Evolutionary conservation across 306 rosid species (phyloP), one percentile per base, ranked within the genome.

Genomic region (Medicago arabica): DNA sequence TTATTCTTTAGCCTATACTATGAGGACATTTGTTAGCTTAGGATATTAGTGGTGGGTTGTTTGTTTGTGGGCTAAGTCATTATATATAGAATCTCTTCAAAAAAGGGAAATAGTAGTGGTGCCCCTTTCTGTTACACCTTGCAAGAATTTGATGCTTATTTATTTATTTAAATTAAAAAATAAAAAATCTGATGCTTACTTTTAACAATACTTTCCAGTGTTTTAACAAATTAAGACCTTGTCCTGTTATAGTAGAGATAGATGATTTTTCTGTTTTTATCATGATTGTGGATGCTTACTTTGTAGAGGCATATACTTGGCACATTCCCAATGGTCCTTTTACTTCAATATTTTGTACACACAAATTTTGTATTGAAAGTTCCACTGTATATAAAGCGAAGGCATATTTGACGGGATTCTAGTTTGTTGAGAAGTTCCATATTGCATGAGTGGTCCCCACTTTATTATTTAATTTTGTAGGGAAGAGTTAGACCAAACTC

Each of bases 141-240:
- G 59, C 18, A 54, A 6, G 76, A 69, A 69, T 68, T 36, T 80
- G 67, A 74, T 80, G 12, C 72, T 12, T 43, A 16, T 3, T 23
- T 23, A 23, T 23, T 23, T 23, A 23, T n/a, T n/a, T n/a, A n/a
- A 21, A 21, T 38, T 28, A 2, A 14, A 49, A 49, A 9, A 11
- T 10, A 2, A 9, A 43, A 9, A 2, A 38, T 11, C 28, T 11
- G 49, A 43, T 43, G 49, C 49, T 43, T 43, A 9, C 5, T 21
- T 31, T 31, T 31, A 31, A 31, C 36, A 31, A 31, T 31, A 31
- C 36, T 31, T 31, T 31, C 6, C 6, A 3, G 36, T 31, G 6
- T 31, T 31, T 31, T 3, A 31, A 31, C 36, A 31, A 31, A 31
- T 31, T 31, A 31, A 31, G 36, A 31, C 6, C 4, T 31, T 31